Base-by-base conservation (phyloP, 2,329 filamentous ascomycete species). In the Cladophialophora chaetospira region DNA sequence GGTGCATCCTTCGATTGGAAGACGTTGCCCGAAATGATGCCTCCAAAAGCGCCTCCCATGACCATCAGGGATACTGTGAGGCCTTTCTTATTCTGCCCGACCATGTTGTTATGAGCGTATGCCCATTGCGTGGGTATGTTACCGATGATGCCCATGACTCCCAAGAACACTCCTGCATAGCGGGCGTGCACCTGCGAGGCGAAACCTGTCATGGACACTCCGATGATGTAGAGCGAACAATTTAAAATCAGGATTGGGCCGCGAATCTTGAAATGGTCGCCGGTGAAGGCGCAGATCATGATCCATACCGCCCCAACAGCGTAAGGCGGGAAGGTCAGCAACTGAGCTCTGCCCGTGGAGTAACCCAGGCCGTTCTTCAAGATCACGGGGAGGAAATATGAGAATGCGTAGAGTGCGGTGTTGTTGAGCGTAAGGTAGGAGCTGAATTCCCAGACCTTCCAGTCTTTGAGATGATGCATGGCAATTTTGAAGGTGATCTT, bases 1-100 rank as follows among this genome's bases (percentile, higher is more conserved):
- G 51, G 51, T 2, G 42, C 51, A 5, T 54, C 51, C n/a, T 40
- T 38, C 21, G 33, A 35, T 3, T 36, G 50, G 13, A 53, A 53
- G 40, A 29, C 38, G 4, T 31, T 45, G 5, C 28, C 26, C 4
- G 46, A 17, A 11, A 38, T 38, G 4, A 49, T 49, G 31, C 46
- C 46, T 9, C 46, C 46, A 13, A 49, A 21, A 3, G 29, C 46
- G n/a, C 1, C 31, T 4, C 31, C 33, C 17, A 21, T 13, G 17
- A 49, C 17, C 46, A 49, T 38, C 3, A 49, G 29, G 0, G 46
- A 29, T 5, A 31, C 4, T 1, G 5, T 31, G 5, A 49, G 25
- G 46, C 29, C 46, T 1, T 31, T 29, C 9, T 28, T 38, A 11
- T 29, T 5, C 11, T 49, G 31, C 19, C 46, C 46, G 10, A 28